Evolutionary conservation across 2,329 filamentous ascomycete genomes (phyloP).

Genomic region (Raffaelea albimanens): DNA sequence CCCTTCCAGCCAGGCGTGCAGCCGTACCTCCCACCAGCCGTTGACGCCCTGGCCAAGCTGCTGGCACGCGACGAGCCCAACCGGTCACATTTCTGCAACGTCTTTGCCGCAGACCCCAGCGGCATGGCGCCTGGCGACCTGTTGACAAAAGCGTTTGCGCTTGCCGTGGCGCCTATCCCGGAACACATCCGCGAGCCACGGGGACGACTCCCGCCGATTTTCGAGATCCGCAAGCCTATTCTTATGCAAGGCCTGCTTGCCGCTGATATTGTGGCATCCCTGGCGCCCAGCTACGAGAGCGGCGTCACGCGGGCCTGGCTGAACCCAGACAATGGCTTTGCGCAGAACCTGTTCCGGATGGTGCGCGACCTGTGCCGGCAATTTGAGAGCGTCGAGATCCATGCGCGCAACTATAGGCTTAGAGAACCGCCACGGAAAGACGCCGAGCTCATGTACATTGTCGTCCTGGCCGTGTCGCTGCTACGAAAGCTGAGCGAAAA

Average conservation of each 20-base stretch:
- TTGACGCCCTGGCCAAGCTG: constrained; percentile 85
- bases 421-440: constrained; percentile 31
- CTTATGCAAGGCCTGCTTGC: constrained; percentile 88
- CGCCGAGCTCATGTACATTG: constrained; percentile 50
- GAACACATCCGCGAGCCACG: constrained; percentile 46
- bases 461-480: constrained; percentile 57
- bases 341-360: constrained; percentile 67
- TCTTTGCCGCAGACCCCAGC: constrained; percentile 65
- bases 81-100: constrained; percentile 68
- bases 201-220: constrained; percentile 52
- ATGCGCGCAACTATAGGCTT: constrained; percentile 19
- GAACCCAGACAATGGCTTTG: constrained; percentile 73
- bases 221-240: constrained; percentile 78
- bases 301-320: constrained; percentile 73
- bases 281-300: constrained; percentile 56
- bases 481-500: constrained; percentile 63
- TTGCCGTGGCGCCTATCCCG: constrained; percentile 78
- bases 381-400: constrained; percentile 30
- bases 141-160: constrained; percentile 74
- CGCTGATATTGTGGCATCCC: constrained; percentile 74
- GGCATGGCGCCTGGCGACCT: constrained; percentile 63
- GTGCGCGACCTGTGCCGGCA: constrained; percentile 62
- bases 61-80: constrained; percentile 92
- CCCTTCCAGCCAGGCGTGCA: constrained; percentile 74
- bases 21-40: constrained; percentile 78